These are phyloP conservation scores for Oryza meridionalis DNA, from an alignment of 176 grass and related monocot genomes.

Conservation along the genomic window DNA sequence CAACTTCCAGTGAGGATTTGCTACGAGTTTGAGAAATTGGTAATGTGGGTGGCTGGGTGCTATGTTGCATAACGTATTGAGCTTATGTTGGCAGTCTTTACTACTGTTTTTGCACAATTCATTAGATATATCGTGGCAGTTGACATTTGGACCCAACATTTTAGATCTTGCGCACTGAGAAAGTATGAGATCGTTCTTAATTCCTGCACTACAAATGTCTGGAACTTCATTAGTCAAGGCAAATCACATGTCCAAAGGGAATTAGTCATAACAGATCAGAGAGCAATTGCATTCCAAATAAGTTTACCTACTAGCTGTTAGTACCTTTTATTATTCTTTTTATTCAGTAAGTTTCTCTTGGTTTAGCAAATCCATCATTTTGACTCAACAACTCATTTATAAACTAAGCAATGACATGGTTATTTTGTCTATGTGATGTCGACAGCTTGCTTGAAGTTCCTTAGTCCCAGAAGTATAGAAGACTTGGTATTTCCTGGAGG, in stretches of 20 bases:
- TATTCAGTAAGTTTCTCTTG: neutral
- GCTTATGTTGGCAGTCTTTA: neutral
- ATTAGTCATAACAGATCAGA: slow-evolving; percentile 8
- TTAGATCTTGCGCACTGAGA: neutral
- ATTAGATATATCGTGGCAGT: slow-evolving; percentile 17
- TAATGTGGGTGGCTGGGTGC: neutral
- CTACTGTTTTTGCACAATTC: slow-evolving; percentile 15
- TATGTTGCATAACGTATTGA: neutral
- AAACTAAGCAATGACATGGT: neutral
- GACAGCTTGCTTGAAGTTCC: slow-evolving; percentile 83
- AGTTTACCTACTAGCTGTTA: slow-evolving; percentile 4
- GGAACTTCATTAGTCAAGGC: slow-evolving; percentile 17
- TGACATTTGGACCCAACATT: slow-evolving; percentile 8
- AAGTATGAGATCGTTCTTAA: slow-evolving; percentile 6
- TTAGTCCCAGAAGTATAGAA: slow-evolving; percentile 60
- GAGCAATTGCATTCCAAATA: neutral
- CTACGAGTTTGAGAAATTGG: neutral
- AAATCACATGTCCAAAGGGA: neutral
- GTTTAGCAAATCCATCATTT: neutral
- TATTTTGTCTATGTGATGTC: slow-evolving; percentile 40
- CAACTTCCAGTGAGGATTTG: neutral
- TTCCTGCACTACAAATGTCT: slow-evolving; percentile 15
- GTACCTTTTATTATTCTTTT: neutral
- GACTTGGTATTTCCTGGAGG: slow-evolving; percentile 57
- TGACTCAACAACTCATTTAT: neutral